phyloP scores from a whole-genome alignment of 441 rosid genomes.

The Brassica hybrid region DNA sequence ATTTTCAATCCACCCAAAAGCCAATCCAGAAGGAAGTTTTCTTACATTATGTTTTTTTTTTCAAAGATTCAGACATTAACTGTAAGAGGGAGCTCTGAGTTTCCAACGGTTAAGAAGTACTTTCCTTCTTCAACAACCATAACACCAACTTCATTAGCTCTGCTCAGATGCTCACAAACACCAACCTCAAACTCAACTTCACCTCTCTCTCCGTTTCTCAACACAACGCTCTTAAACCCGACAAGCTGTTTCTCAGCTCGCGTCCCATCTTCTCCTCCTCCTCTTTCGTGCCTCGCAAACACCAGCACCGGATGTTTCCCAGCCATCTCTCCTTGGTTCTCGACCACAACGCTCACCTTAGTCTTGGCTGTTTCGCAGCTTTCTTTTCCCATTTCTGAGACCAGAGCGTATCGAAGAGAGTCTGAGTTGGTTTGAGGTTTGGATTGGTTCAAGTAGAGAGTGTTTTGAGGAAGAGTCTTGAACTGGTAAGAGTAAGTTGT shows the following conservation, averaged over 20 bases:
- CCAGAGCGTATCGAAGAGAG: conserved; percentile 18
- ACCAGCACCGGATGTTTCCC: conserved; percentile 86
- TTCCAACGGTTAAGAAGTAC: conserved; percentile 70
- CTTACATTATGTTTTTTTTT: background rate
- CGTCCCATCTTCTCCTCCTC: conserved; percentile 53
- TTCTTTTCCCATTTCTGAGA: conserved; percentile 56
- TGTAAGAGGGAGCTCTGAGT: conserved; percentile 58
- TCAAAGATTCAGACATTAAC: conserved; percentile 43
- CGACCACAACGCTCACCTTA: conserved; percentile 52
- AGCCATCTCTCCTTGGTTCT: conserved; percentile 65
- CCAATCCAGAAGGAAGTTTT: conserved; percentile 11
- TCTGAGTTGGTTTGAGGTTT: conserved; percentile 3
- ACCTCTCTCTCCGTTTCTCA: conserved; percentile 55
- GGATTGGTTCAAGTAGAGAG: background rate
- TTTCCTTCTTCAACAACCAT: conserved; percentile 75
- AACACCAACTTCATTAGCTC: conserved; percentile 64
- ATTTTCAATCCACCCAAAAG: conserved; percentile 10
- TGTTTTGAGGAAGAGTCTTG: background rate
- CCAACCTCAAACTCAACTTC: conserved; percentile 61
- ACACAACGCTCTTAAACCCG: conserved; percentile 66
- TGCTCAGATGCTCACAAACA: conserved; percentile 72
- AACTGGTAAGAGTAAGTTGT: background rate
- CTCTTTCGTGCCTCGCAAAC: conserved; percentile 51
- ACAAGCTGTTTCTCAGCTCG: conserved; percentile 65
- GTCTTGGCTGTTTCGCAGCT: conserved; percentile 54